Evolutionary conservation across 345 rosid species (phyloP).

Genomic region (Xanthoceras sorbifolium): DNA sequence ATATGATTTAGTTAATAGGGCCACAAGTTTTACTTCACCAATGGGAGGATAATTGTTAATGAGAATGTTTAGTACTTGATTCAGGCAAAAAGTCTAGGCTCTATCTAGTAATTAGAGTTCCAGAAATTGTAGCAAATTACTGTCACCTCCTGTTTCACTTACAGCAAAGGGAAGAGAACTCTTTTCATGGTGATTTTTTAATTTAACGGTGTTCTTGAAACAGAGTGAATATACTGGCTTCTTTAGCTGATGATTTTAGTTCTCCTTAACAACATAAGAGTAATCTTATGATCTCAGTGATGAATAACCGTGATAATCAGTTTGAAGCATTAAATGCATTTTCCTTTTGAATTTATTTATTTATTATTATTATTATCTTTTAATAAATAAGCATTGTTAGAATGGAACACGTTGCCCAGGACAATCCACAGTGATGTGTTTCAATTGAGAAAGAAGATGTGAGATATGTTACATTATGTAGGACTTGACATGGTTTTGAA

Average conservation of each 20-base stretch:
- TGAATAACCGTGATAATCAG: neutral
- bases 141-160: neutral
- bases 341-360: neutral
- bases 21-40: neutral
- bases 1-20: neutral
- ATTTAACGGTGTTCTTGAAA: neutral
- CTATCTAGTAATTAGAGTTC: neutral
- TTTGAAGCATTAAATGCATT: neutral
- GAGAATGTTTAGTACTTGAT: neutral
- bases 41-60: neutral
- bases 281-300: neutral
- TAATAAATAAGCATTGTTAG: neutral
- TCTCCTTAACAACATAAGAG: neutral
- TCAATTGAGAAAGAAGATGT: neutral
- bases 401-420: neutral
- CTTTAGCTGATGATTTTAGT: neutral
- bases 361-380: neutral
- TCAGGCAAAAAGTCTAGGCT: neutral
- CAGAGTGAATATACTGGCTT: neutral
- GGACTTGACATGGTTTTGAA: neutral
- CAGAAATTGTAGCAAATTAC: neutral
- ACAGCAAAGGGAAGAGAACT: neutral
- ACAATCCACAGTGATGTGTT: neutral
- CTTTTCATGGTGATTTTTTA: neutral
- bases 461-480: neutral